These are phyloP conservation scores for Hypoxylon sp. DNA, from an alignment of 2,329 filamentous ascomycete species.

Conservation along the genomic window DNA sequence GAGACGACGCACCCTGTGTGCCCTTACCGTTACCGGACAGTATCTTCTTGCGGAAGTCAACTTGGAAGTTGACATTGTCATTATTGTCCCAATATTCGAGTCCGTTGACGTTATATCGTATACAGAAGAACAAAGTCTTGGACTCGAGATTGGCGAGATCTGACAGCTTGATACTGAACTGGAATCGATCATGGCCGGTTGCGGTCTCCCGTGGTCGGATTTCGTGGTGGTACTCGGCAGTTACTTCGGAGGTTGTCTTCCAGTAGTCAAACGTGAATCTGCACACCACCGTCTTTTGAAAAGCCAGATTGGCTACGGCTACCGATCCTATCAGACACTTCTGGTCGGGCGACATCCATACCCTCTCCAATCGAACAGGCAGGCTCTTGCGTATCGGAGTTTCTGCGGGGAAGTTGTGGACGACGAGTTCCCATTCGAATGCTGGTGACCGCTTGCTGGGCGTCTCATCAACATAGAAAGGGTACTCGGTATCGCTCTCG, in stretches of 20 bases:
- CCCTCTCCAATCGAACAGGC: slow-evolving; percentile 85
- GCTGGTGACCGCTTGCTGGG: slow-evolving; percentile 62
- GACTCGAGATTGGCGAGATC: slow-evolving; percentile 92
- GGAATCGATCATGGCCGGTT: slow-evolving; percentile 87
- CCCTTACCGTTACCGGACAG: slow-evolving; percentile 73
- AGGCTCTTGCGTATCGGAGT: slow-evolving; percentile 72
- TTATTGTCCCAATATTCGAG: slow-evolving; percentile 98
- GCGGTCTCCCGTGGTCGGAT: slow-evolving; percentile 76
- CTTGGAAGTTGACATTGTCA: slow-evolving; percentile 85
- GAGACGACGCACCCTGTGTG: slow-evolving; percentile 65
- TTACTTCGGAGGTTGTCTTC: slow-evolving; percentile 97
- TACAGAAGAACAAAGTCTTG: slow-evolving; percentile 93
- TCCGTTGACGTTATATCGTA: slow-evolving; percentile 87
- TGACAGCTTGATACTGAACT: slow-evolving; percentile 92
- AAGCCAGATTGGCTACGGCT: slow-evolving; percentile 88
- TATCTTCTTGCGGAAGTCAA: slow-evolving; percentile 89
- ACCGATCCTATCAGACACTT: slow-evolving; percentile 88
- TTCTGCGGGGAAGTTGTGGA: slow-evolving; percentile 85
- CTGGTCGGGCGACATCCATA: slow-evolving; percentile 90
- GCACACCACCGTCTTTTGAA: slow-evolving; percentile 89
- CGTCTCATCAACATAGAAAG: slow-evolving; percentile 75
- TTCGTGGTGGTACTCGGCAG: slow-evolving; percentile 88
- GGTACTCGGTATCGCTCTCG: slow-evolving; percentile 90
- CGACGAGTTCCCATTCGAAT: slow-evolving; percentile 89
- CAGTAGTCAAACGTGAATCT: slow-evolving; percentile 98